Conservation (phyloP, 2,329 filamentous ascomycete genomes). For the Rhinocladiella similis region DNA sequence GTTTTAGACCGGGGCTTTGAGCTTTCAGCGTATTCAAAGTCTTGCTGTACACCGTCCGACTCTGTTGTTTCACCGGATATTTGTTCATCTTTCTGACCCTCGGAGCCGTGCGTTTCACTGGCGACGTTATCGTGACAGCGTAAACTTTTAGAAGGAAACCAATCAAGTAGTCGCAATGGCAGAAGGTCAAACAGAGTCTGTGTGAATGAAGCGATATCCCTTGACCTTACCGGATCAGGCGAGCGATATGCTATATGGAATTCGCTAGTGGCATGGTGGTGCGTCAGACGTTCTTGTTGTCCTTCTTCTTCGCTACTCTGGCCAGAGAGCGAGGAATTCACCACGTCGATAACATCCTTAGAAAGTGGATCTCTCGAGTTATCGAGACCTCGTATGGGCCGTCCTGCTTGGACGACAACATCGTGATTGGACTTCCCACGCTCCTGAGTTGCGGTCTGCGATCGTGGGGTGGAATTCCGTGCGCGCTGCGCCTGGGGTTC, state of each 20-base stretch:
- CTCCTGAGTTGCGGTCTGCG: constrained; percentile 2
- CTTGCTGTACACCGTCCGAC: no score
- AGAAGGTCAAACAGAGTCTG: constrained; percentile 57
- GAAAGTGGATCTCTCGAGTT: constrained; percentile 2
- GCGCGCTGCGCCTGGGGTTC: background rate
- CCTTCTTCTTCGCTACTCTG: background rate
- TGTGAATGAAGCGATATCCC: constrained; percentile 62
- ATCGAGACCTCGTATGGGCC: constrained; percentile 9
- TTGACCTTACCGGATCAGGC: constrained; percentile 11
- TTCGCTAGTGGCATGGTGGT: background rate
- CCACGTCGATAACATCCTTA: background rate
- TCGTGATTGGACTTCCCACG: constrained; percentile 11
- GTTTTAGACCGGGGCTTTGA: no score
- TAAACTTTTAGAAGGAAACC: constrained; percentile 36
- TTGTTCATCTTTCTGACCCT: background rate
- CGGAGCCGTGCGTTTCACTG: background rate
- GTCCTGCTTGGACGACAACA: constrained; percentile 11
- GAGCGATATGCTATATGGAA: background rate
- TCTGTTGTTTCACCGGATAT: no score
- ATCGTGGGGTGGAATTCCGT: constrained; percentile 6
- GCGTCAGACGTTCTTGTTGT: background rate
- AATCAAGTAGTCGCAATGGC: constrained; percentile 47
- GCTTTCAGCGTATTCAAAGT: no score
- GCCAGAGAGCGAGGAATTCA: background rate
- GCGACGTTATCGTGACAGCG: no score